A percentile compares a stretch with the other conserved stretches of the same genome.
These are phyloP conservation scores for Rhytidiadelphus loreus DNA, from an alignment of 225 moss, liverwort and hornwort genomes.

Conservation along the genomic window DNA sequence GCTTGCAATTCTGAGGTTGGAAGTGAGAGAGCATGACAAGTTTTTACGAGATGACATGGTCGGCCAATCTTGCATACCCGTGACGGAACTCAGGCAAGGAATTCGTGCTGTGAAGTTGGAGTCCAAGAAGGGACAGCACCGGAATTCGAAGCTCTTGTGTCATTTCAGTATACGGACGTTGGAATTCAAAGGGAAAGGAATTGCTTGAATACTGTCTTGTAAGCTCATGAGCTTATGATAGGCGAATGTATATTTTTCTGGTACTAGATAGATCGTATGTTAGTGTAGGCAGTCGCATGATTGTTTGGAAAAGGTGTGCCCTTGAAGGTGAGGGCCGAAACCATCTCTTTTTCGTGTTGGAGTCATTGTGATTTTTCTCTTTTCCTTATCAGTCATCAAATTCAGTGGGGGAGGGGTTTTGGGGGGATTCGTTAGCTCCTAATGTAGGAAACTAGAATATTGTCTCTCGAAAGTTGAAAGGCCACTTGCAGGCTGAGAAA, in stretches of 20 bases:
- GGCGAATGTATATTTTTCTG: not conserved
- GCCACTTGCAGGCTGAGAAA: not conserved
- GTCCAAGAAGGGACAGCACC: slow-evolving; percentile 51
- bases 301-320: not conserved
- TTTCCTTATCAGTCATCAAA: not conserved
- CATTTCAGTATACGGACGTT: slow-evolving; percentile 26
- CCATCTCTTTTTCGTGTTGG: not conserved
- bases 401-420: not conserved
- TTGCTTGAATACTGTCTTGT: not conserved
- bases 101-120: slow-evolving; percentile 58
- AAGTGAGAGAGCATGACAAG: slow-evolving; percentile 71
- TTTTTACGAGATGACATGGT: slow-evolving; percentile 69
- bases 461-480: not conserved
- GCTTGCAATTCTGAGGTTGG: slow-evolving; percentile 75
- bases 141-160: slow-evolving; percentile 69
- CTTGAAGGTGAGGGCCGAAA: not conserved
- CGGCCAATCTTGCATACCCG: slow-evolving; percentile 72
- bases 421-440: not conserved
- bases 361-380: not conserved
- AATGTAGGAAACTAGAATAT: not conserved
- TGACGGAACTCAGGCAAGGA: slow-evolving; percentile 44
- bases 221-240: not conserved
- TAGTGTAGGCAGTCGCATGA: not conserved
- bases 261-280: not conserved
- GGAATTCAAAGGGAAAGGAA: not conserved